These are phyloP conservation scores for Alternaria panax DNA, from an alignment of 2,329 filamentous ascomycete genomes.

Conservation along the genomic window DNA sequence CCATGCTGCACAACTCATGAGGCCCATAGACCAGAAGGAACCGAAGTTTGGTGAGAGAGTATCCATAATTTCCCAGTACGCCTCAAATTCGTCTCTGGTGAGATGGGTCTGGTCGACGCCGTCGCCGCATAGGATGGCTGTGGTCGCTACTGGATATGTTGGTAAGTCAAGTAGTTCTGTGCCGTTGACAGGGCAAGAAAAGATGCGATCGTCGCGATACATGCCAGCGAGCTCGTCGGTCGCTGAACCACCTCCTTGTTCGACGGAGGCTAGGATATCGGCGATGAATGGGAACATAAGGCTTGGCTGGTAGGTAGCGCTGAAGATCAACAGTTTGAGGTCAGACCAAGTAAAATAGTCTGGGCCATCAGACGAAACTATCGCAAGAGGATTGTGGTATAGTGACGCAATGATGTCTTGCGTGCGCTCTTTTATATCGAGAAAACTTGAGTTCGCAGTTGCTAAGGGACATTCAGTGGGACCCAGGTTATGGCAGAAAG, in stretches of 20 bases:
- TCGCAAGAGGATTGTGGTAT: constrained; percentile 51
- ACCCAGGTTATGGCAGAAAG: constrained; percentile 54
- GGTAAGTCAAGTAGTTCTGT: constrained; percentile 16
- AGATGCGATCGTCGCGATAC: constrained; percentile 31
- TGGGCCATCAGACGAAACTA: constrained; percentile 38
- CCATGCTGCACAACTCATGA: constrained; percentile 51
- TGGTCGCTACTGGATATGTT: constrained; percentile 19
- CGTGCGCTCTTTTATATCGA: constrained; percentile 47
- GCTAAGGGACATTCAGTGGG: constrained; percentile 51
- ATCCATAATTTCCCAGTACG: constrained; percentile 46
- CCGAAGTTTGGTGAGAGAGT: constrained; percentile 46
- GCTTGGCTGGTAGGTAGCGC: constrained; percentile 47
- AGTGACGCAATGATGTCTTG: constrained; percentile 46
- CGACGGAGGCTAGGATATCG: constrained; percentile 45
- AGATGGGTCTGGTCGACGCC: constrained; percentile 43
- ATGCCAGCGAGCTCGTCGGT: constrained; percentile 32
- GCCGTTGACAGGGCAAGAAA: constrained; percentile 37
- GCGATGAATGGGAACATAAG: constrained; percentile 46
- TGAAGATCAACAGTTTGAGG: constrained; percentile 47
- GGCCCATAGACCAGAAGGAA: constrained; percentile 49
- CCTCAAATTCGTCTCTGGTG: constrained; percentile 37
- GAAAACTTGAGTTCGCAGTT: constrained; percentile 39
- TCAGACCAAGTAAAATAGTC: constrained; percentile 53
- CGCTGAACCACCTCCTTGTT: constrained; percentile 31
- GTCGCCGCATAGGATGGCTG: constrained; percentile 53